Percentiles rank a stretch among this genome's conserved stretches.
These are phyloP conservation scores for Moesziomyces aphidis DNA, from an alignment of 1,284 basidiomycete species.

Conservation along the genomic window DNA sequence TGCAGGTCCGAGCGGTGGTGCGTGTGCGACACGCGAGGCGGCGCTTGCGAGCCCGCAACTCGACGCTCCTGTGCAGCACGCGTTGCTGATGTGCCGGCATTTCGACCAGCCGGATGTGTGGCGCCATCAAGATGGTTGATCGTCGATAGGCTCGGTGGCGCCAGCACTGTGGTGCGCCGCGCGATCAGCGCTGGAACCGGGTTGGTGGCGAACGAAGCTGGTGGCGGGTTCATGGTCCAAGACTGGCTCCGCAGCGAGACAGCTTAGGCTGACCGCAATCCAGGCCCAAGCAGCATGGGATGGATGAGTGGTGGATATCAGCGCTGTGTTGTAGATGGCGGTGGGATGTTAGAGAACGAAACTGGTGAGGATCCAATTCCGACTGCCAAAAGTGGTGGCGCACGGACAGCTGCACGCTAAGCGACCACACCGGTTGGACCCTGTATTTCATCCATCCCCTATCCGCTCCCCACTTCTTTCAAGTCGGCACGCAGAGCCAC, in stretches of 20 bases:
- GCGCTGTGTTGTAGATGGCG: not conserved
- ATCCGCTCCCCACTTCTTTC: not conserved
- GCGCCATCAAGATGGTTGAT: constrained; percentile 28
- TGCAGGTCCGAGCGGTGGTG: constrained; percentile 19
- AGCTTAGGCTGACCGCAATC: not conserved
- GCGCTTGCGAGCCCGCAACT: not conserved
- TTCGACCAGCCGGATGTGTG: not conserved
- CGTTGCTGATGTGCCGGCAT: not conserved
- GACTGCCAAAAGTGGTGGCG: not conserved
- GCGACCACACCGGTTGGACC: constrained; percentile 3
- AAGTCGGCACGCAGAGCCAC: too few relatives aligned
- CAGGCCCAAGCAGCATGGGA: too few relatives aligned
- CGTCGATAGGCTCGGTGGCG: constrained; percentile 24
- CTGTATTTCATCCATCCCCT: not conserved
- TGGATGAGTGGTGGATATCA: too few relatives aligned
- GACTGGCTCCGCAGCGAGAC: not conserved
- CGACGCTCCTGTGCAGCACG: constrained; percentile 2
- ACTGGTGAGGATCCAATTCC: too few relatives aligned
- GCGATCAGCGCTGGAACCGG: constrained; percentile 29
- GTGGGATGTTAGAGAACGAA: not conserved
- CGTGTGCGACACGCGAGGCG: not conserved
- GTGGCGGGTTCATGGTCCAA: constrained; percentile 4
- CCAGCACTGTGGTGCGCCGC: constrained; percentile 23
- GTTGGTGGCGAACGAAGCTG: constrained; percentile 5
- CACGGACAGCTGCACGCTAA: constrained; percentile 13